Evolutionary conservation across 345 rosid genomes (phyloP).

Genomic region (Sisymbrium altissimum): DNA sequence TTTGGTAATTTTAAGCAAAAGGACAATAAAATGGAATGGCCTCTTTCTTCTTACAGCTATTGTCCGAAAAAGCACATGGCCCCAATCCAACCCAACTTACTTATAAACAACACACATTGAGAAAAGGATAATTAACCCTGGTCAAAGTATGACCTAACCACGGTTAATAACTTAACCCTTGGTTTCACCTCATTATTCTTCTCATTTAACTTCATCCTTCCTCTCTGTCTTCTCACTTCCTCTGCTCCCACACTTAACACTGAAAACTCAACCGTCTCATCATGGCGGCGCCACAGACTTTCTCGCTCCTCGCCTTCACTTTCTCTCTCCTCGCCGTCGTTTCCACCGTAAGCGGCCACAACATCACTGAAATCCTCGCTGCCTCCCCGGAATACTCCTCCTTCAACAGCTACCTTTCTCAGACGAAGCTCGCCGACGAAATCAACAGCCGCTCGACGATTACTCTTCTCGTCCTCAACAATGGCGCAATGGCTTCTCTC

Average conservation of each 20-base stretch:
- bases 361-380: conserved; percentile 72
- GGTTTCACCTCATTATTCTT: background rate
- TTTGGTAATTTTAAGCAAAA: conserved; percentile 26
- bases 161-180: background rate
- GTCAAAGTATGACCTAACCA: conserved; percentile 9
- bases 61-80: conserved; percentile 45
- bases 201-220: conserved; percentile 16
- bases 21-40: conserved; percentile 8
- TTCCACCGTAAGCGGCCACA: conserved; percentile 45
- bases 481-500: conserved; percentile 73
- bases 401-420: conserved; percentile 65
- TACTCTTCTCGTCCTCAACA: conserved; percentile 71
- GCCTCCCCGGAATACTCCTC: conserved; percentile 65
- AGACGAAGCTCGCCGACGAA: conserved; percentile 81
- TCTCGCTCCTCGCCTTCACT: conserved; percentile 33
- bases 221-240: conserved; percentile 13
- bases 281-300: conserved; percentile 38
- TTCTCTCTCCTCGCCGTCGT: conserved; percentile 33
- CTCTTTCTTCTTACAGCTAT: conserved; percentile 47
- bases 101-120: conserved; percentile 23
- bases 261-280: conserved; percentile 1
- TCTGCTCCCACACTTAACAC: conserved; percentile 15
- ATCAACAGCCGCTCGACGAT: conserved; percentile 84
- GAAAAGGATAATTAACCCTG: conserved; percentile 4
- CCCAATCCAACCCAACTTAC: conserved; percentile 34